These are phyloP conservation scores for Tillandsia fasciculata DNA, from an alignment of 176 grass and related monocot species.

Conservation along the genomic window DNA sequence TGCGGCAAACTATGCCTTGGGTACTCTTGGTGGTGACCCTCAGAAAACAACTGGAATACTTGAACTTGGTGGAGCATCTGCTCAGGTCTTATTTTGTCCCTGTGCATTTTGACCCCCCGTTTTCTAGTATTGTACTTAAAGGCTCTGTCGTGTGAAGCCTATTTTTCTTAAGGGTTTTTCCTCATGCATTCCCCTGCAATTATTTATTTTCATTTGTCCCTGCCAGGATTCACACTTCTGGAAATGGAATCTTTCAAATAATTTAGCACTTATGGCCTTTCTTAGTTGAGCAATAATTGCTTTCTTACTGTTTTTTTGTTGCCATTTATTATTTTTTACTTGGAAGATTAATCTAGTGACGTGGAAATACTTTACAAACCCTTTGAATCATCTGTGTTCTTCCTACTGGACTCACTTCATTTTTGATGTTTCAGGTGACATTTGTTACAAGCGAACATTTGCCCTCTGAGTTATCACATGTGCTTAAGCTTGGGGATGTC, in stretches of 20 bases:
- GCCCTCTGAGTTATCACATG: conserved; percentile 42
- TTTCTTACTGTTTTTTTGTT: conserved; percentile 11
- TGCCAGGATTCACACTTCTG: not conserved
- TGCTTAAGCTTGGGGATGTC: conserved; percentile 50
- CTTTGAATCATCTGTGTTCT: not conserved
- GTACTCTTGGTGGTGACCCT: conserved; percentile 45
- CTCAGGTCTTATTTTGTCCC: conserved; percentile 43
- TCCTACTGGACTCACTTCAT: not conserved
- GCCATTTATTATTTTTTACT: not conserved
- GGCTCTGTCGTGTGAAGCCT: not conserved
- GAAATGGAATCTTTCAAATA: not conserved
- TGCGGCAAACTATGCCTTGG: conserved; percentile 74
- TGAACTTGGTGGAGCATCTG: conserved; percentile 88
- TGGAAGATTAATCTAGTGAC: not conserved
- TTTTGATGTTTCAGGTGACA: conserved; percentile 37
- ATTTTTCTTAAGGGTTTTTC: not conserved
- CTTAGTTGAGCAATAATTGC: not conserved
- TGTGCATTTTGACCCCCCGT: conserved; percentile 15
- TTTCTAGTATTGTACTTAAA: not conserved
- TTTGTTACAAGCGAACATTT: conserved; percentile 54
- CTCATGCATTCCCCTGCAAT: no score
- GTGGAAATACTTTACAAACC: not conserved
- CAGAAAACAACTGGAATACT: conserved; percentile 62
- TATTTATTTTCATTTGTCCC: no score
- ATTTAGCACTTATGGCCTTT: not conserved